Evolutionary conservation across 2,329 filamentous ascomycete species (phyloP), one percentile per base, ranked within the genome.

Genomic region (Fusarium sp.): DNA sequence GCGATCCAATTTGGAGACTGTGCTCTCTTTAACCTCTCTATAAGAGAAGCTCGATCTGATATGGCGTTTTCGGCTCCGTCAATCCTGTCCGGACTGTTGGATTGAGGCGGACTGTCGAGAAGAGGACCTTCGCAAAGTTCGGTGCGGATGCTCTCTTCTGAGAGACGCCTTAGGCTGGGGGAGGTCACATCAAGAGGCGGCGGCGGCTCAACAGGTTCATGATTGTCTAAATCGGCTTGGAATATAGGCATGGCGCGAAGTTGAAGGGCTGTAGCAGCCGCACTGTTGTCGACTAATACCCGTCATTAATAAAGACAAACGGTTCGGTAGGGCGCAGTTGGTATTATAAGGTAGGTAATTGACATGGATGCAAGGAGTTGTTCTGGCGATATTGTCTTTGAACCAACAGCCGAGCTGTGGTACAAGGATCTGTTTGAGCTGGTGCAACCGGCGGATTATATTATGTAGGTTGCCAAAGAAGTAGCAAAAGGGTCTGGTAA

Each of bases 11-110:
- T 87, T 37, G 92, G 90, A 73, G 88, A 91, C 78, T 94, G 89
- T 32, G 88, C 89, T 77, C 87, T 88, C 81, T 97, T 97, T 70
- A 97, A 85, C 68, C 90, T 87, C 78, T 94, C 88, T 58, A 98
- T 97, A 72, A 97, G 82, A 78, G 94, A 91, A 58, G 88, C 88
- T 67, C 94, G 87, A 76, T 93, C 89, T 19, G 83, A 84, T 35
- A 82, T 83, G 14, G 80, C 72, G 25, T 60, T 62, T 17, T 74
- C 75, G 46, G 74, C 73, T 48, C 73, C 71, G 23, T 75, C 71
- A 32, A 25, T 56, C 52, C 45, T 62, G 17, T 62, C 66, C 8
- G 72, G 71, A 14, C 67, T 71, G 23, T 62, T 44, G 11, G 77
- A 68, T 32, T 58, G 69, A 25, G 54, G 63, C 17, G 81, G 81